Percentiles rank a stretch among this genome's conserved stretches.
Conservation (phyloP, 2,329 filamentous ascomycete genomes). For the Fusarium haematococcum region DNA sequence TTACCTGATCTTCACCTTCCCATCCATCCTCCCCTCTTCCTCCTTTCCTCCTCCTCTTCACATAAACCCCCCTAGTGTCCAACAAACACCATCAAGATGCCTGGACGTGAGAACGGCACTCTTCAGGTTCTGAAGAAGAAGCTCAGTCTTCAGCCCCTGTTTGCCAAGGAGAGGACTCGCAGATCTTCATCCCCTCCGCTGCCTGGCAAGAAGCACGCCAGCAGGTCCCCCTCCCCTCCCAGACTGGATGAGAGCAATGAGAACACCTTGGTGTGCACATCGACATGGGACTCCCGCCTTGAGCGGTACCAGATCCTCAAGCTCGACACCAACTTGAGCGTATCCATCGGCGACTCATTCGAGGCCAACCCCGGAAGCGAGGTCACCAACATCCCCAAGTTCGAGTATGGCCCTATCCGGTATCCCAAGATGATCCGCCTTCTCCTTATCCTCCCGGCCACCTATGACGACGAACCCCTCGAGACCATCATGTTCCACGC, state of each 20-base stretch:
- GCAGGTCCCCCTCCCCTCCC: constrained; percentile 9
- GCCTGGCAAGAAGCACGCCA: not conserved
- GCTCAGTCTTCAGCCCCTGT: constrained; percentile 15
- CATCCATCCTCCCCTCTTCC: not conserved
- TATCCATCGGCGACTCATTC: constrained; percentile 8
- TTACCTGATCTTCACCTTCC: not conserved
- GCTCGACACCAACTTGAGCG: constrained; percentile 10
- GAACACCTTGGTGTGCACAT: constrained; percentile 16
- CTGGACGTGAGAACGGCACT: constrained; percentile 7
- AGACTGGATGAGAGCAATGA: constrained; percentile 12
- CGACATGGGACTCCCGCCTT: constrained; percentile 10
- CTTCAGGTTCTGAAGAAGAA: constrained; percentile 14
- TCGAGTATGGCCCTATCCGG: constrained; percentile 9
- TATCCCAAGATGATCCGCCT: constrained; percentile 14
- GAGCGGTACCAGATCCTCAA: constrained; percentile 12
- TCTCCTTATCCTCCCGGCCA: constrained; percentile 8
- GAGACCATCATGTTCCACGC: constrained; percentile 16
- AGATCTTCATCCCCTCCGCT: constrained; percentile 5
- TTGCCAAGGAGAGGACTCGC: constrained; percentile 11
- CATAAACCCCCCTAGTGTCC: not conserved
- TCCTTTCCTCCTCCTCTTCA: too few relatives aligned
- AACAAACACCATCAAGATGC: constrained; percentile 8
- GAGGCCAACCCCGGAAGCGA: constrained; percentile 11
- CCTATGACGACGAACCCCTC: constrained; percentile 7
- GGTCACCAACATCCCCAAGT: constrained; percentile 11